A percentile compares a stretch with the other conserved stretches of the same genome.
These are phyloP conservation scores for Sordaria brevicollis DNA, from an alignment of 495 filamentous ascomycete genomes.

Conservation along the genomic window DNA sequence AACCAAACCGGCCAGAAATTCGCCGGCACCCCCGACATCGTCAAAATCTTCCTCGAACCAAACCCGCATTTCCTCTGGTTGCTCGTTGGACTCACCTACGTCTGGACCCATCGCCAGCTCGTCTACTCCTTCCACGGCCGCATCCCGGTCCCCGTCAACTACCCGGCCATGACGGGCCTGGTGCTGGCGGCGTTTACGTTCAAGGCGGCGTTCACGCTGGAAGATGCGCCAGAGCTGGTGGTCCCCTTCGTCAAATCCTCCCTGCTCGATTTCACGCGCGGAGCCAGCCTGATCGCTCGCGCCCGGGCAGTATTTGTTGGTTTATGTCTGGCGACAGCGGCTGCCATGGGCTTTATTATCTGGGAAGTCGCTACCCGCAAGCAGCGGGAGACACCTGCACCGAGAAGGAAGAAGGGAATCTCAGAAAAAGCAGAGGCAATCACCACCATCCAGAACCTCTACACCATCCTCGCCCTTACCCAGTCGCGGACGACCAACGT, in stretches of 20 bases:
- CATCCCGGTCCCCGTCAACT: constrained; percentile 18
- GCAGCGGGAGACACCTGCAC: constrained; percentile 11
- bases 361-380: not conserved
- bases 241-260: constrained; percentile 36
- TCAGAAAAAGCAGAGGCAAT: constrained; percentile 19
- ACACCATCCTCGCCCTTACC: constrained; percentile 72
- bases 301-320: constrained; percentile 45
- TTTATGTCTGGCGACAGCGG: constrained; percentile 32
- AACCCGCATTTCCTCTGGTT: constrained; percentile 61
- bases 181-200: constrained; percentile 59
- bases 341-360: constrained; percentile 21
- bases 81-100: constrained; percentile 62
- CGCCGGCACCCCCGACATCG: constrained; percentile 78
- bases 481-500: constrained; percentile 76
- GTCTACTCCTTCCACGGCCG: constrained; percentile 21
- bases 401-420: not conserved
- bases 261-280: constrained; percentile 31
- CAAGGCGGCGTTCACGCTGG: constrained; percentile 70
- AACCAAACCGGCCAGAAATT: constrained; percentile 97
- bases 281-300: constrained; percentile 37
- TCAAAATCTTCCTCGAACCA: constrained; percentile 50
- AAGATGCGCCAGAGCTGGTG: constrained; percentile 80
- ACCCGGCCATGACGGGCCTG: constrained; percentile 23
- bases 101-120: constrained; percentile 26
- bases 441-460: constrained; percentile 50